A percentile compares a stretch with the other conserved stretches of the same genome.
Evolutionary conservation across 2,329 filamentous ascomycete species (phyloP).

Genomic region (Arthrinium phaeospermum): DNA sequence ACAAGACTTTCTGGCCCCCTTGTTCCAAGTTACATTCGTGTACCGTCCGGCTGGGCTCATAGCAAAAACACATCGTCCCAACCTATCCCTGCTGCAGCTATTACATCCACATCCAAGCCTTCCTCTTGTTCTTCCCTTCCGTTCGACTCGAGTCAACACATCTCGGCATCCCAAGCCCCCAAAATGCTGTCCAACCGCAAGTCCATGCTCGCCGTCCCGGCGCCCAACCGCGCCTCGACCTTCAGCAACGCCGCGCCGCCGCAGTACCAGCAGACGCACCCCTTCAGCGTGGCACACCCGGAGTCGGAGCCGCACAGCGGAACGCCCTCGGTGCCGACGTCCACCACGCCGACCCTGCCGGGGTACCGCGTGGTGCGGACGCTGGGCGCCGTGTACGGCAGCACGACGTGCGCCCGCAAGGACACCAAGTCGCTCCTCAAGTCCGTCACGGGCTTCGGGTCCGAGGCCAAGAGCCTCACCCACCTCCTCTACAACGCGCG

Average conservation of each 20-base stretch:
- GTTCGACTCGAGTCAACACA: not conserved
- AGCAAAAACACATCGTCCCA: not conserved
- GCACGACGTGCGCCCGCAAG: slow-evolving; percentile 31
- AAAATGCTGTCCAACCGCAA: slow-evolving; percentile 22
- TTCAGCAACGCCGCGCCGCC: not conserved
- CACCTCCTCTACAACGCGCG: slow-evolving; percentile 33
- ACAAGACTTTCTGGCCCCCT: not conserved
- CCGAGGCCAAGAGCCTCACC: slow-evolving; percentile 31
- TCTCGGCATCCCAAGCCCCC: not conserved
- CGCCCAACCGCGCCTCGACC: slow-evolving; percentile 14
- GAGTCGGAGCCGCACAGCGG: slow-evolving; percentile 30
- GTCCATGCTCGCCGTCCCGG: slow-evolving; percentile 20
- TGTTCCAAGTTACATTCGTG: not conserved
- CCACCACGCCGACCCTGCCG: slow-evolving; percentile 30
- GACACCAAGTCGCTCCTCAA: slow-evolving; percentile 34
- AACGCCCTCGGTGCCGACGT: slow-evolving; percentile 30
- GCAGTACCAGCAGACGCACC: slow-evolving; percentile 1
- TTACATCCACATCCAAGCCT: not conserved
- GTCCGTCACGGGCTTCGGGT: slow-evolving; percentile 21
- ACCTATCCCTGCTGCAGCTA: not conserved
- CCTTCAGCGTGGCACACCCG: slow-evolving; percentile 17
- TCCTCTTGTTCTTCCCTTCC: not conserved
- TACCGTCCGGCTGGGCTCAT: not conserved
- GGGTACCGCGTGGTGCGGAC: slow-evolving; percentile 31
- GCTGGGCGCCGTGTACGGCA: slow-evolving; percentile 33